These are phyloP conservation scores for Gnomoniopsis smithogilvyi DNA, from an alignment of 2,329 filamentous ascomycete species.

Conservation along the genomic window DNA sequence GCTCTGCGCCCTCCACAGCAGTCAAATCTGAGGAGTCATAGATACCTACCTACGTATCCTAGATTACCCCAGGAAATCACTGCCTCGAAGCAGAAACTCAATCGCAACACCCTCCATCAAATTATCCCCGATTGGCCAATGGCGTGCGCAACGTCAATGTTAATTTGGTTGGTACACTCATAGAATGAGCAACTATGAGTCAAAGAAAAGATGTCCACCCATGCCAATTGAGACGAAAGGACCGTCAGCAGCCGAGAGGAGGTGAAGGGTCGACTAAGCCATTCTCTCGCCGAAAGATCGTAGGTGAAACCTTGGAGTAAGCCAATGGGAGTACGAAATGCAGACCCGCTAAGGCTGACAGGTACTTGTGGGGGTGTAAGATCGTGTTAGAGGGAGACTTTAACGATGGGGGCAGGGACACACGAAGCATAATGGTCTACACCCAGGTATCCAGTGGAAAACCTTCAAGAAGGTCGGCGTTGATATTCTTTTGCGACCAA, in stretches of 20 bases:
- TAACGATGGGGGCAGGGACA: background rate
- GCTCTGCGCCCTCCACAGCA: background rate
- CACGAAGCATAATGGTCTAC: too few relatives aligned
- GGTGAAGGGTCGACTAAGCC: conserved; percentile 3
- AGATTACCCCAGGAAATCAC: too few relatives aligned
- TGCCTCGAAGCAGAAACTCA: background rate
- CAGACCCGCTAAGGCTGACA: background rate
- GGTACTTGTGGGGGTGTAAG: background rate
- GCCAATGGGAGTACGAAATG: conserved; percentile 1
- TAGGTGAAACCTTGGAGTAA: background rate
- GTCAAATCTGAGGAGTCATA: background rate
- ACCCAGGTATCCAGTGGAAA: too few relatives aligned
- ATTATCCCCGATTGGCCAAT: background rate
- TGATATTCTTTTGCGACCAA: too few relatives aligned
- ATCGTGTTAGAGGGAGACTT: background rate
- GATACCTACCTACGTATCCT: background rate
- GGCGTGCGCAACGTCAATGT: too few relatives aligned
- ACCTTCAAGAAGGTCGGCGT: too few relatives aligned
- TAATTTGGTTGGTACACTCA: background rate
- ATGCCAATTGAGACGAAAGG: background rate
- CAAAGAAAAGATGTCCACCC: background rate
- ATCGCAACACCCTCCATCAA: background rate
- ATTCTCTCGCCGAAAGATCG: conserved; percentile 17
- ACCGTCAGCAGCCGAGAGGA: background rate
- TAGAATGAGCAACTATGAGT: background rate